These are phyloP conservation scores for Eimeria sp. DNA, from an alignment of 169 alveolate genomes.

Conservation along the genomic window DNA sequence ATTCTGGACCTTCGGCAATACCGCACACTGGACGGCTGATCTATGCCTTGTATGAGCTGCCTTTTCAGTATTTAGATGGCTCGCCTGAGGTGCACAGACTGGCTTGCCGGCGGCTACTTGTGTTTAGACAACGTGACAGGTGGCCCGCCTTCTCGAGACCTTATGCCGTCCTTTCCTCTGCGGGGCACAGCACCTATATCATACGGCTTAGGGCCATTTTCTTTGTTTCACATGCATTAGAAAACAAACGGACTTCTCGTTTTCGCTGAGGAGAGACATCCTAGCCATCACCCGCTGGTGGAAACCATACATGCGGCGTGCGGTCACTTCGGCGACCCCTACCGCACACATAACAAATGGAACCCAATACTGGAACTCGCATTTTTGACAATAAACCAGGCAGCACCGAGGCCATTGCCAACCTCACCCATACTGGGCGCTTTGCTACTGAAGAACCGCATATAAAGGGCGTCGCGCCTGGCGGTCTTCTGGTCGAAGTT, in stretches of 20 bases:
- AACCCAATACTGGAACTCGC: neutral
- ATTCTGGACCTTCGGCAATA: neutral
- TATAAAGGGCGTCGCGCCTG: slow-evolving; percentile 9
- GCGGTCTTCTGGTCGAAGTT: too few species aligned
- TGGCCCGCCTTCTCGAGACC: slow-evolving; percentile 44
- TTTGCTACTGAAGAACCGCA: slow-evolving; percentile 3
- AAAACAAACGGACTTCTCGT: too few species aligned
- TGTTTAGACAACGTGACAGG: neutral
- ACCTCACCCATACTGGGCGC: neutral
- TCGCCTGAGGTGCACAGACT: neutral
- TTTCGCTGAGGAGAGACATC: neutral
- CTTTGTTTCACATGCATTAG: neutral
- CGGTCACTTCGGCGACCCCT: neutral
- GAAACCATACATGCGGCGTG: neutral
- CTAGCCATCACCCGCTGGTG: neutral
- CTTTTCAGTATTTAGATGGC: slow-evolving; percentile 7
- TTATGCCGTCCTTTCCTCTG: neutral
- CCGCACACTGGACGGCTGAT: slow-evolving; percentile 8
- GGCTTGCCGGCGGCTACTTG: slow-evolving; percentile 4
- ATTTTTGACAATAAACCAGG: neutral
- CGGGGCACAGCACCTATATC: neutral
- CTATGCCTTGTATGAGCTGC: neutral
- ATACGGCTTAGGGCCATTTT: neutral
- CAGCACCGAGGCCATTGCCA: neutral
- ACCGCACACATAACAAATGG: neutral